These are phyloP conservation scores for Lasiodiplodia sp. DNA, from an alignment of 2,329 filamentous ascomycete genomes.

Conservation along the genomic window DNA sequence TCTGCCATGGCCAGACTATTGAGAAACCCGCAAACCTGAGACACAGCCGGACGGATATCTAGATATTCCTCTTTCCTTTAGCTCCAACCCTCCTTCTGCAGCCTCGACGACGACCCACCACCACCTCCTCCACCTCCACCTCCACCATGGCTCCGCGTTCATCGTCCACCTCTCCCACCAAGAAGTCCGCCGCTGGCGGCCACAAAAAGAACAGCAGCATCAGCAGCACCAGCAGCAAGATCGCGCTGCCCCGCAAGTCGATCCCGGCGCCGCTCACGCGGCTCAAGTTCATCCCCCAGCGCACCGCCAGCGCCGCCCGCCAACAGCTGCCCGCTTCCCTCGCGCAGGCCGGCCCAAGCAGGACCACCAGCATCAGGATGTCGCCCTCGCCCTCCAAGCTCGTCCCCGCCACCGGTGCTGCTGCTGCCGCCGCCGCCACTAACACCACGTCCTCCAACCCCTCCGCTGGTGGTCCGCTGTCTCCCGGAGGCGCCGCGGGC, in stretches of 20 bases:
- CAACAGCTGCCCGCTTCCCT: background rate
- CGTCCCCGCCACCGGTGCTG: background rate
- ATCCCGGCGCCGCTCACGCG: conserved; percentile 19
- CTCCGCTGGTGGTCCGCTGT: background rate
- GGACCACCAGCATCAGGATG: conserved; percentile 8
- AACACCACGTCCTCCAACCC: background rate
- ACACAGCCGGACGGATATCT: background rate
- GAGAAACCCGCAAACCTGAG: background rate
- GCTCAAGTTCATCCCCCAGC: conserved; percentile 20
- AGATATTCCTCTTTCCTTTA: background rate
- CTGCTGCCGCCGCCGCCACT: background rate
- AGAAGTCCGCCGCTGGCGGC: background rate
- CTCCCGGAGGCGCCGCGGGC: background rate
- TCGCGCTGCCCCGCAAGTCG: conserved; percentile 16
- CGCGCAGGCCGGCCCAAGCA: background rate
- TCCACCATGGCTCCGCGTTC: background rate
- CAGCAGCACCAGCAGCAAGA: background rate
- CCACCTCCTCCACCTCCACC: background rate
- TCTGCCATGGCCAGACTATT: background rate
- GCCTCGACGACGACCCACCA: background rate
- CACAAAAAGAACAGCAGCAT: no score
- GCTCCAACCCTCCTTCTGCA: background rate
- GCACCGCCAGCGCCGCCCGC: background rate
- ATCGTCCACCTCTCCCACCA: background rate
- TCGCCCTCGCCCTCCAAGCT: background rate